Evolutionary conservation across 306 rosid genomes (phyloP).

Genomic region (Cotoneaster glaucophyllus): DNA sequence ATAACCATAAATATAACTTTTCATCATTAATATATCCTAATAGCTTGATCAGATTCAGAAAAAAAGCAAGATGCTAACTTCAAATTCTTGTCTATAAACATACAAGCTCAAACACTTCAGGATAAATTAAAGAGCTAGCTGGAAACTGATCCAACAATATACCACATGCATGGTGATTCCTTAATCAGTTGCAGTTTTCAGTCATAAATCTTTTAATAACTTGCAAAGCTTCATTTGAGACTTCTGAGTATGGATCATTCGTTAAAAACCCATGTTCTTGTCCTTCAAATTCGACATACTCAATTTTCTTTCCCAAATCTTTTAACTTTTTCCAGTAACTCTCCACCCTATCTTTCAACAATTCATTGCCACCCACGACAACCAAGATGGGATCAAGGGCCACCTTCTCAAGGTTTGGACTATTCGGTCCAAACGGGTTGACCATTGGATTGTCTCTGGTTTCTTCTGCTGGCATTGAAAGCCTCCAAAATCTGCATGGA

Average conservation of each 20-base stretch:
- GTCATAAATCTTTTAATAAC: constrained; percentile 47
- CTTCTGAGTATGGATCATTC: constrained; percentile 47
- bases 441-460: constrained; percentile 76
- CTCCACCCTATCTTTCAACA: constrained; percentile 73
- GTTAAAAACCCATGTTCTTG: constrained; percentile 79
- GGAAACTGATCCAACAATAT: not conserved
- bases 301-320: constrained; percentile 47
- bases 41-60: not conserved
- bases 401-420: constrained; percentile 38
- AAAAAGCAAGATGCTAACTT: not conserved
- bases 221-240: constrained; percentile 34
- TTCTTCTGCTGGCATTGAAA: constrained; percentile 62
- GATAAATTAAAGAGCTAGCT: not conserved
- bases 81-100: not conserved
- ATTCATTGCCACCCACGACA: constrained; percentile 61
- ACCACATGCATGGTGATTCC: not conserved
- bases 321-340: constrained; percentile 45
- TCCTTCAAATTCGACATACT: constrained; percentile 68
- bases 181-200: constrained; percentile 28
- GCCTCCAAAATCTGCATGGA: constrained; percentile 79
- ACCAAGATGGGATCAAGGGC: constrained; percentile 62
- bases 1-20: not conserved
- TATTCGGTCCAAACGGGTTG: constrained; percentile 64
- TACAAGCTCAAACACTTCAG: not conserved
- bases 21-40: not conserved